Percentiles rank a stretch among this genome's conserved stretches.
Conservation (phyloP, 2,329 filamentous ascomycete species). For the Fusarium tjaetaba region DNA sequence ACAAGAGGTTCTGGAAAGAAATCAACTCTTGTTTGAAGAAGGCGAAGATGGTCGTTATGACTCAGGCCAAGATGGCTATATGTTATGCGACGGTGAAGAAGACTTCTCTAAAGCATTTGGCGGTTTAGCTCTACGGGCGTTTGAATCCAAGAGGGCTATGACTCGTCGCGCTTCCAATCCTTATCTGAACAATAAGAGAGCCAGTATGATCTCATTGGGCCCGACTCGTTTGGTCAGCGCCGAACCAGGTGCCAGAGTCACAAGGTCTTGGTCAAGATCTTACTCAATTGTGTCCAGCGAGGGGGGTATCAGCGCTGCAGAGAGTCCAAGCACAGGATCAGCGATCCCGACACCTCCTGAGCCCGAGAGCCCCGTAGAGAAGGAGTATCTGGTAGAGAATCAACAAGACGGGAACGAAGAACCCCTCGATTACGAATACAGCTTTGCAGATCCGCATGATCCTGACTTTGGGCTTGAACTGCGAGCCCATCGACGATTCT, state of each 20-base stretch:
- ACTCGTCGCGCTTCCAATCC: slow-evolving; percentile 33
- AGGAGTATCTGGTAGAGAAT: slow-evolving; percentile 39
- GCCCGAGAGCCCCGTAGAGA: slow-evolving; percentile 47
- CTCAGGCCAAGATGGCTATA: slow-evolving; percentile 12
- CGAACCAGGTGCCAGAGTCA: slow-evolving; percentile 30
- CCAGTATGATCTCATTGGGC: slow-evolving; percentile 37
- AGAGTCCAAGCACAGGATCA: slow-evolving; percentile 50
- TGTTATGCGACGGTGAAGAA: slow-evolving; percentile 39
- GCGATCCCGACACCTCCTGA: slow-evolving; percentile 52
- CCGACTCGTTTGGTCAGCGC: slow-evolving; percentile 35
- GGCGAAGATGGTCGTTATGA: slow-evolving; percentile 40
- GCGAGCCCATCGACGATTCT: slow-evolving; percentile 49
- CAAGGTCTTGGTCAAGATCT: slow-evolving; percentile 40
- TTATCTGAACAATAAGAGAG: slow-evolving; percentile 35
- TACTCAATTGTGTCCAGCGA: slow-evolving; percentile 51
- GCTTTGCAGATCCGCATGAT: slow-evolving; percentile 45
- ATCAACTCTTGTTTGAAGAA: slow-evolving; percentile 45
- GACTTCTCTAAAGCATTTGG: slow-evolving; percentile 50
- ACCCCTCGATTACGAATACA: slow-evolving; percentile 45
- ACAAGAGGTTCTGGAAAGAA: slow-evolving; percentile 50
- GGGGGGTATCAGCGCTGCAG: slow-evolving; percentile 49
- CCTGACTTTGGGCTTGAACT: slow-evolving; percentile 50
- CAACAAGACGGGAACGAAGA: slow-evolving; percentile 37
- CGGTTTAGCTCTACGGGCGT: slow-evolving; percentile 49
- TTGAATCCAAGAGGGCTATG: slow-evolving; percentile 42